Base-by-base conservation (phyloP, 2,329 filamentous ascomycete genomes). In the Pyrenochaeta sp. region DNA sequence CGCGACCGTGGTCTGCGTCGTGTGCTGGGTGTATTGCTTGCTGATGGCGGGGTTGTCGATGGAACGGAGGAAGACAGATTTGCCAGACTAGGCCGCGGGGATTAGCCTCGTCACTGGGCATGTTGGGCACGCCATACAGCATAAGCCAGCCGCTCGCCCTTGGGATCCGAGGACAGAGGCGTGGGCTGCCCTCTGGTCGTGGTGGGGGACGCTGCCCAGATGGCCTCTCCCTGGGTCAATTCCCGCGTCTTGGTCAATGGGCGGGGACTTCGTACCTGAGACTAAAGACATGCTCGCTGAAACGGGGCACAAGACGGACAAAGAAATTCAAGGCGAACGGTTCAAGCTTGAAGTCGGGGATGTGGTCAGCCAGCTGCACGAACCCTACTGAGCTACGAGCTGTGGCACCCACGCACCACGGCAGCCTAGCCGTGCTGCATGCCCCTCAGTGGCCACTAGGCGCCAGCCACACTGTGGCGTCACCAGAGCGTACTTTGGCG, bases 1-100 rank as follows among this genome's bases (percentile, higher is more conserved):
- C 31, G 94, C 94, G 51, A 97, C 90, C 3, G 91, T 96, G 1
- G 94, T 96, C 51, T 87, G 81, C 31, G 89, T 81, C 32, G 90
- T 96, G 77, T 99, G 94, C 61, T 88, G 87, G 10, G 87, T 95
- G 75, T 97, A 99, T 73, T 99, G 92, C 67, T 88, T 91, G 72
- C 86, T 86, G 53, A 87, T 74, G 55, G 89, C 81, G 38, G 93
- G 93, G 69, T 94, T 78, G 76, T 99, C 93, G 76, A 99, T 96
- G 52, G 87, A 92, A 60, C 94, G 90, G 34, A 99, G 81, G 75
- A 96, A 97, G 74, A 99, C 87, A 51, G 93, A 97, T 79, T 97
- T 97, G 67, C 90, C 92, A 39, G 91, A 93, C 90, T 95, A 60
- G 9, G 31, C 6, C 22, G 17, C 29, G 20, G n/a, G 11, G 34